phyloP scores from a whole-genome alignment of 345 rosid genomes.

The Atalantia buxifolia region DNA sequence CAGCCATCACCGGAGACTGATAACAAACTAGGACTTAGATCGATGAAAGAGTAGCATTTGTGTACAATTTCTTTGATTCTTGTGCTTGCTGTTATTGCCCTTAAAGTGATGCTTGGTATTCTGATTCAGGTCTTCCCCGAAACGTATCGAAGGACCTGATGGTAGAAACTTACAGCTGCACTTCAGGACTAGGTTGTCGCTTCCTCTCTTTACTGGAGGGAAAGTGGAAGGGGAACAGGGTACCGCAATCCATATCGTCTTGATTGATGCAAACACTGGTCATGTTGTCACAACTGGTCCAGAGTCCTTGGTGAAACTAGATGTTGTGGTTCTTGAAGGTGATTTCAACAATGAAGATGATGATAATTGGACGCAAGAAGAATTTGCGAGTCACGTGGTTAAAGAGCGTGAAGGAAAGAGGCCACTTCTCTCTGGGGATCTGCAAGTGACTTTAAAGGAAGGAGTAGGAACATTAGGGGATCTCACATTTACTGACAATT shows the following conservation, averaged over 20 bases:
- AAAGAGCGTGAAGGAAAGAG: constrained; percentile 97
- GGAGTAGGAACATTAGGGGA: constrained; percentile 98
- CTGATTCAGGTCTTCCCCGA: constrained; percentile 69
- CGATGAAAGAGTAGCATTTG: background rate
- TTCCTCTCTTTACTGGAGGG: constrained; percentile 94
- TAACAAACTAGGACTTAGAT: too few species aligned
- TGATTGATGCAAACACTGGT: constrained; percentile 65
- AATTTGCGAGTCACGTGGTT: constrained; percentile 81
- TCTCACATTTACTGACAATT: constrained; percentile 86
- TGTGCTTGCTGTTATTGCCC: background rate
- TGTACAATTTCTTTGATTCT: background rate
- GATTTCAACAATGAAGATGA: constrained; percentile 89
- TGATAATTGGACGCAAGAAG: constrained; percentile 77
- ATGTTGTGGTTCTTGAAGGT: constrained; percentile 90
- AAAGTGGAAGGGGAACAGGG: constrained; percentile 98
- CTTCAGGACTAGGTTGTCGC: constrained; percentile 79
- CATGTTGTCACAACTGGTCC: constrained; percentile 69
- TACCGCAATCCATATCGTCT: constrained; percentile 71
- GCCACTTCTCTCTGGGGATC: constrained; percentile 84
- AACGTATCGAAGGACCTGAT: constrained; percentile 68
- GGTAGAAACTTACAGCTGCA: constrained; percentile 84
- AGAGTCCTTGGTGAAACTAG: constrained; percentile 70
- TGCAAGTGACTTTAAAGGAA: constrained; percentile 80
- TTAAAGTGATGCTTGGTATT: background rate
- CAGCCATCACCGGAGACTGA: too few species aligned